phyloP scores from a whole-genome alignment of 805 yeast genomes.

The Cyberlindnera xishuangbannaensis region DNA sequence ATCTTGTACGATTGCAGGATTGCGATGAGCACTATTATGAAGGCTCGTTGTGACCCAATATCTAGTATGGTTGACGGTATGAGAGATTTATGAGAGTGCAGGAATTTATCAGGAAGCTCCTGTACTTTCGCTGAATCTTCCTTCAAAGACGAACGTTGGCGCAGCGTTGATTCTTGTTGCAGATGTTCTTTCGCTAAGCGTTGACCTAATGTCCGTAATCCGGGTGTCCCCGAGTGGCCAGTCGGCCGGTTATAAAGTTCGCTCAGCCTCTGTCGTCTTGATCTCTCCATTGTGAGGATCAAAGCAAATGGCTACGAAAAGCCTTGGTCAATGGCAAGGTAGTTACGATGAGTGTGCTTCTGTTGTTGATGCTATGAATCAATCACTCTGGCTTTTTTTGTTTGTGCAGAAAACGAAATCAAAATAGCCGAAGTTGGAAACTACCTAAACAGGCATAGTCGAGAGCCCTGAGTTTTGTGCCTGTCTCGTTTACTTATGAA shows the following conservation, averaged over 20 bases:
- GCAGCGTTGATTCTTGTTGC: conserved; percentile 6
- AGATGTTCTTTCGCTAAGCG: conserved; percentile 14
- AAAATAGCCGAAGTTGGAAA: too few relatives aligned
- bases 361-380: too few relatives aligned
- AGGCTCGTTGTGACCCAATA: conserved; percentile 67
- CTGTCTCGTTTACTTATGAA: too few relatives aligned
- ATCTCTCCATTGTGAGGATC: conserved; percentile 22
- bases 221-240: conserved; percentile 12
- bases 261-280: conserved; percentile 26
- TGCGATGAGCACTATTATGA: conserved; percentile 58
- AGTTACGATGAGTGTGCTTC: too few relatives aligned
- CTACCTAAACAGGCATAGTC: too few relatives aligned
- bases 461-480: too few relatives aligned
- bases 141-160: too few relatives aligned
- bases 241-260: conserved; percentile 22
- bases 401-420: too few relatives aligned
- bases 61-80: conserved; percentile 67
- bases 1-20: conserved; percentile 84
- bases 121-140: conserved; percentile 1
- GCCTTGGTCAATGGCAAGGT: too few relatives aligned
- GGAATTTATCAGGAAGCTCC: conserved; percentile 2
- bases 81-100: conserved; percentile 28
- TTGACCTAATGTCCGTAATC: conserved; percentile 9
- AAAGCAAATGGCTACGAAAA: background rate
- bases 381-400: too few relatives aligned